Evolutionary conservation across 768 basidiomycete genomes (phyloP).

Genomic region (Termitomyces titanicus): DNA sequence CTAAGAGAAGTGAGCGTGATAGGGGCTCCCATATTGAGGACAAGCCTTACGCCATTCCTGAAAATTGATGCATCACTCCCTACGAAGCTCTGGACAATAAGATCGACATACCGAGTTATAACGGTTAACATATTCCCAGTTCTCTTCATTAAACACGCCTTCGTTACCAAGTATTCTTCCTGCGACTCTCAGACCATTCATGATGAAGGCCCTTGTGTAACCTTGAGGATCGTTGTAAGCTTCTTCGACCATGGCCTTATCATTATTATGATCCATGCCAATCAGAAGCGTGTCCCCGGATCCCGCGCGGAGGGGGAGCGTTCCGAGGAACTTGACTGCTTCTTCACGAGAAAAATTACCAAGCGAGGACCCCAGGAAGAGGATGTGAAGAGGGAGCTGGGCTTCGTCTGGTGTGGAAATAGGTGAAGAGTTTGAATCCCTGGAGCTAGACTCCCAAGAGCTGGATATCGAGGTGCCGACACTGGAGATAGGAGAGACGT

Average conservation of each 20-base stretch:
- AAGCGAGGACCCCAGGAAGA: constrained; percentile 90
- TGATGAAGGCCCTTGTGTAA: constrained; percentile 71
- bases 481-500: constrained; percentile 38
- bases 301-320: constrained; percentile 72
- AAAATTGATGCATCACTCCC: background rate
- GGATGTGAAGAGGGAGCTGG: constrained; percentile 64
- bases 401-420: constrained; percentile 47
- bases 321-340: constrained; percentile 69
- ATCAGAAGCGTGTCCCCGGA: constrained; percentile 81
- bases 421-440: constrained; percentile 23
- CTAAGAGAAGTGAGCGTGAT: constrained; percentile 30
- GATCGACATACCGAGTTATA: constrained; percentile 37
- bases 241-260: constrained; percentile 62
- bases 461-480: constrained; percentile 21
- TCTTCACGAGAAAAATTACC: constrained; percentile 83
- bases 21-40: background rate
- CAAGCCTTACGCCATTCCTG: constrained; percentile 18
- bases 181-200: constrained; percentile 78
- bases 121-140: constrained; percentile 76
- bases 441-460: constrained; percentile 20
- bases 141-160: constrained; percentile 53
- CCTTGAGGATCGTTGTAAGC: constrained; percentile 87
- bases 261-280: constrained; percentile 87
- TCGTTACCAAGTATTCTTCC: constrained; percentile 68
- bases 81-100: background rate